These are phyloP conservation scores for Mortierella sp. DNA, from an alignment of 371 early-diverging fungal genomes.

Conservation along the genomic window DNA sequence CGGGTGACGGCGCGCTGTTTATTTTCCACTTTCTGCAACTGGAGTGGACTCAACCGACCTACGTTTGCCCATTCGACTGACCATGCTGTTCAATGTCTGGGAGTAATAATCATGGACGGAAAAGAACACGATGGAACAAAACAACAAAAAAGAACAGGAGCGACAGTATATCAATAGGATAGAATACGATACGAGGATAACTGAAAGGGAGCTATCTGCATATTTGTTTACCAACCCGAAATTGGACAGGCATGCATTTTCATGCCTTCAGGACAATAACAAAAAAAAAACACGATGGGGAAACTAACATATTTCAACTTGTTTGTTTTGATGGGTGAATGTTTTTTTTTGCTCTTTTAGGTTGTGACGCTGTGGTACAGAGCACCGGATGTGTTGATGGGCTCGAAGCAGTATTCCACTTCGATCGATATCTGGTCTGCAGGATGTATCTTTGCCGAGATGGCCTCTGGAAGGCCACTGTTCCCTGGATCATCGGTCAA, in stretches of 20 bases:
- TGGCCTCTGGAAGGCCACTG: slow-evolving; percentile 94
- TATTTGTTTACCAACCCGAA: slow-evolving; percentile 2
- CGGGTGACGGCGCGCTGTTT: slow-evolving; percentile 6
- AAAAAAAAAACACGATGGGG: not conserved
- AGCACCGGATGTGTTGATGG: slow-evolving; percentile 99
- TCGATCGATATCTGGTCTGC: slow-evolving; percentile 99
- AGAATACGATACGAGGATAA: not conserved
- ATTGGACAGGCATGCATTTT: slow-evolving; percentile 7
- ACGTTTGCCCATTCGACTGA: not conserved
- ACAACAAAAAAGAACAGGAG: not conserved
- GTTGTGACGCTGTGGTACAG: slow-evolving; percentile 96
- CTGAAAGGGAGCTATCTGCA: not conserved
- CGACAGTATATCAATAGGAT: slow-evolving; percentile 18
- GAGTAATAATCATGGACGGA: not conserved
- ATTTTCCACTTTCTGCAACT: not conserved
- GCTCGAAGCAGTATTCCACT: slow-evolving; percentile 96
- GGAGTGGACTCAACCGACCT: too few species aligned
- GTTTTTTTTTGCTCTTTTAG: slow-evolving; percentile 49
- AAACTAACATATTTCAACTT: not conserved
- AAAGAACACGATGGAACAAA: not conserved
- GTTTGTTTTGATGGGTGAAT: not conserved
- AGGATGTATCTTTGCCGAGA: slow-evolving; percentile 97
- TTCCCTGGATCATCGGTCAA: slow-evolving; percentile 95
- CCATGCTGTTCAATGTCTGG: slow-evolving; percentile 5
- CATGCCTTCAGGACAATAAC: not conserved